Evolutionary conservation across 441 rosid genomes (phyloP).

Genomic region (Bruguiera hainesii): DNA sequence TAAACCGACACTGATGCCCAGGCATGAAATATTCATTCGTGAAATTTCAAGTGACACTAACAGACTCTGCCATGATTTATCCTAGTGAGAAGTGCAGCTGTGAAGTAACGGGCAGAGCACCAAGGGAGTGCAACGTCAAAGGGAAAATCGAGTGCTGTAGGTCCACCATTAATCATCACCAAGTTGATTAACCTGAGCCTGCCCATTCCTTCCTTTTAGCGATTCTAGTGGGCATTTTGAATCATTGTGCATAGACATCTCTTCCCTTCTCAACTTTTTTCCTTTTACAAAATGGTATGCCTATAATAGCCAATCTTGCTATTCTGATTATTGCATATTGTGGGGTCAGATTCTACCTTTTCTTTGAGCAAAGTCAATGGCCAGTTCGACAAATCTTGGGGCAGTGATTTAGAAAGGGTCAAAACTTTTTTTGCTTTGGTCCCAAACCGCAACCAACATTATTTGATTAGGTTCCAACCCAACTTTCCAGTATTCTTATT

Average conservation of each 20-base stretch:
- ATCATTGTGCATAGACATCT: not conserved
- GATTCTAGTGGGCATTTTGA: slow-evolving; percentile 17
- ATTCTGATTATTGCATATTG: slow-evolving; percentile 5
- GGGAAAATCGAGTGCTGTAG: not conserved
- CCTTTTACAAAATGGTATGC: slow-evolving; percentile 7
- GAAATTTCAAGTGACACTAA: too few relatives aligned
- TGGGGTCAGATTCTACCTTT: slow-evolving; percentile 19
- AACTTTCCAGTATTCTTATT: too few relatives aligned
- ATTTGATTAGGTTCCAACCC: too few relatives aligned
- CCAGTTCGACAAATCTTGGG: not conserved
- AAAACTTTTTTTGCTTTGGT: not conserved
- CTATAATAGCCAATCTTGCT: slow-evolving; percentile 14
- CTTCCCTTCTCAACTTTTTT: not conserved
- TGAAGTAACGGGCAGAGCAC: not conserved
- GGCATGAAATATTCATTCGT: too few relatives aligned
- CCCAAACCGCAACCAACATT: not conserved
- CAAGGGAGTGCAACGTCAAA: not conserved
- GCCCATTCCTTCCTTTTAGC: slow-evolving; percentile 1
- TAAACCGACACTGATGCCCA: too few relatives aligned
- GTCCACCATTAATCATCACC: slow-evolving; percentile 7
- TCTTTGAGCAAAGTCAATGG: slow-evolving; percentile 10
- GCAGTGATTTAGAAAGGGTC: not conserved
- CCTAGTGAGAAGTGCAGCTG: slow-evolving; percentile 6
- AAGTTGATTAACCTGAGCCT: not conserved
- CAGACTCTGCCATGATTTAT: too few relatives aligned